Evolutionary conservation across 306 rosid species (phyloP).

Genomic region (Citrullus amarus): DNA sequence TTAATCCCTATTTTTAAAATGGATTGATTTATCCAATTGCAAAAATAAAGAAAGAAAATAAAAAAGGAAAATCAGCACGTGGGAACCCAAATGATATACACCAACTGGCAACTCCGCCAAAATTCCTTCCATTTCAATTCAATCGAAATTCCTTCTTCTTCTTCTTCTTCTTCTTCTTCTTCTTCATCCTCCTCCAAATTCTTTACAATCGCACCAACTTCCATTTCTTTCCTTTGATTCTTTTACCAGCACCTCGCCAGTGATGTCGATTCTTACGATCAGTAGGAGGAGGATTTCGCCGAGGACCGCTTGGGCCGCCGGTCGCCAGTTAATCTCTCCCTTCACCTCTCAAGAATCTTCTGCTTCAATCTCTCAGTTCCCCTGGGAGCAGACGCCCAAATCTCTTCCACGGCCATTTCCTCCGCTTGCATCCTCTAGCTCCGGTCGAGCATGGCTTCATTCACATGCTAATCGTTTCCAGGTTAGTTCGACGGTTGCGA

Average conservation of each 20-base stretch:
- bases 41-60: background rate
- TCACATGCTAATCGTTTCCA: slow-evolving; percentile 4
- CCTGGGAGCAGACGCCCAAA: background rate
- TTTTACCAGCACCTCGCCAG: too few species aligned
- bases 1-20: background rate
- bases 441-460: slow-evolving; percentile 9
- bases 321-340: slow-evolving; percentile 9
- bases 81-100: background rate
- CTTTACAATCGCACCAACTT: background rate
- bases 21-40: background rate
- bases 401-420: slow-evolving; percentile 5
- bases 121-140: background rate
- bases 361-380: background rate
- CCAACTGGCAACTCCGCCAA: background rate
- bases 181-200: background rate
- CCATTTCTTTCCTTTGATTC: background rate
- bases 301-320: slow-evolving; percentile 19
- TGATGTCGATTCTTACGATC: slow-evolving; percentile 19
- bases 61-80: background rate
- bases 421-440: background rate
- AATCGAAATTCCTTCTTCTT: background rate
- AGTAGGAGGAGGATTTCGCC: slow-evolving; percentile 26
- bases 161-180: background rate
- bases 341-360: background rate
- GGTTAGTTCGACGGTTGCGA: slow-evolving; percentile 18